A percentile compares a stretch with the other conserved stretches of the same genome.
Evolutionary conservation across 805 yeast species (phyloP).

Genomic region (Schwanniomyces occidentalis): DNA sequence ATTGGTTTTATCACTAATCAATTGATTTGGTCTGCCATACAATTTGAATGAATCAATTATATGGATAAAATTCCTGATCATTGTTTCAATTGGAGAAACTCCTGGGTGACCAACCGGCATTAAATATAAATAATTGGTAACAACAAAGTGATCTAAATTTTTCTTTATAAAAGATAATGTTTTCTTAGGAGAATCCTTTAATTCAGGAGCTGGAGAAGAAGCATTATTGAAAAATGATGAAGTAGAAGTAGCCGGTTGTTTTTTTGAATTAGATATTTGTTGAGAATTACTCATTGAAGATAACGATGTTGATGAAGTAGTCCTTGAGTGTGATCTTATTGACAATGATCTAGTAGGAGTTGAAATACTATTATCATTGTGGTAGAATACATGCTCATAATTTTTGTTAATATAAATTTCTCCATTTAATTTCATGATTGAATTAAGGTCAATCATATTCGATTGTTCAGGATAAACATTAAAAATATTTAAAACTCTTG

Average conservation of each 20-base stretch:
- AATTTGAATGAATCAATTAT: conserved; percentile 67
- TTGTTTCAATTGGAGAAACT: conserved; percentile 69
- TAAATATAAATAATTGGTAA: conserved; percentile 53
- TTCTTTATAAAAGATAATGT: conserved; percentile 28
- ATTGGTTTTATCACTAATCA: conserved; percentile 73
- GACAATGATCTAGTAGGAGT: conserved; percentile 20
- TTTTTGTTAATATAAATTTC: conserved; percentile 49
- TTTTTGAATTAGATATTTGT: conserved; percentile 1
- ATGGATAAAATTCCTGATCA: conserved; percentile 69
- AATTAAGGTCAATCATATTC: conserved; percentile 55
- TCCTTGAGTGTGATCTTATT: conserved; percentile 14
- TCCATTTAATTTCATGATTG: conserved; percentile 57
- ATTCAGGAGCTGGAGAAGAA: conserved; percentile 18
- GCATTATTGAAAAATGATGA: conserved; percentile 32
- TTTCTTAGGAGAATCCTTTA: conserved; percentile 7
- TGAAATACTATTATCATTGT: conserved; percentile 8
- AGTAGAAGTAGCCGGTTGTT: conserved; percentile 16
- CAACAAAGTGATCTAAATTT: conserved; percentile 27
- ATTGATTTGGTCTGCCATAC: conserved; percentile 73
- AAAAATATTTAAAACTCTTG: conserved; percentile 44
- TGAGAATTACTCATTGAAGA: conserved; percentile 8
- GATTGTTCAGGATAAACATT: conserved; percentile 62
- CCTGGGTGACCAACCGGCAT: conserved; percentile 76
- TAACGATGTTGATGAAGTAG: conserved; percentile 18
- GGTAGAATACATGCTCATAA: conserved; percentile 33